Evolutionary conservation across 257 asterid genomes (phyloP), one percentile per base, ranked within the genome.

Genomic region (Perilla frutescens): DNA sequence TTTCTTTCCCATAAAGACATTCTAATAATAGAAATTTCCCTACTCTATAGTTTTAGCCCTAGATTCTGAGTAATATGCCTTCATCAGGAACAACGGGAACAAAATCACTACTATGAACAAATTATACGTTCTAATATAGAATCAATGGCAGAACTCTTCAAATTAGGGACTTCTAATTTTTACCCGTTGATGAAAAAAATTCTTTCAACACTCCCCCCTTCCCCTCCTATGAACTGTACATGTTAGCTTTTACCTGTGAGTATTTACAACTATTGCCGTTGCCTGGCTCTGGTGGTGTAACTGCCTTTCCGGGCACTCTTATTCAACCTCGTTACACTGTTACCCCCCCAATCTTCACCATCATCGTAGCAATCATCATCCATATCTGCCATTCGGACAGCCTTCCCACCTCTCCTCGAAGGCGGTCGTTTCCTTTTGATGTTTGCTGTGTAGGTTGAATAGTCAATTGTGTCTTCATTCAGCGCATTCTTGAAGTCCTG

Each of bases 221-320:
- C 75, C 60, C 77, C 74, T 66, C 77, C 87, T 86, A 87, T 84
- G 65, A 62, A 72, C 96, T 90, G 87, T 89, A 93, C 96, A 93
- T 63, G 91, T 84, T 90, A 87, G 87, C 51, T 77, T 81, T 74
- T 57, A 79, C 86, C 82, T 79, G 73, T 59, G 56, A 63, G 87
- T 81, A 91, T 89, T 78, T 91, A 91, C 96, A 78, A 68, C 85
- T 86, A 68, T 13, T 45, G 74, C 71, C 92, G 88, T 79, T 87
- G 97, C 86, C 92, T 87, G 71, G 83, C 83, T 79, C 90, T 85
- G 75, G 79, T 85, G 75, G 79, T 81, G 80, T 83, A 83, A 68
- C 76, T 70, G 80, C 82, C 81, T 83, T 63, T 91, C 66, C 84
- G 81, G 62, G 66, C 85, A 67, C 88, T 86, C 81, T 60, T 82